Evolutionary conservation across 257 asterid species (phyloP).

Genomic region (Nicotiana obtusifolia): DNA sequence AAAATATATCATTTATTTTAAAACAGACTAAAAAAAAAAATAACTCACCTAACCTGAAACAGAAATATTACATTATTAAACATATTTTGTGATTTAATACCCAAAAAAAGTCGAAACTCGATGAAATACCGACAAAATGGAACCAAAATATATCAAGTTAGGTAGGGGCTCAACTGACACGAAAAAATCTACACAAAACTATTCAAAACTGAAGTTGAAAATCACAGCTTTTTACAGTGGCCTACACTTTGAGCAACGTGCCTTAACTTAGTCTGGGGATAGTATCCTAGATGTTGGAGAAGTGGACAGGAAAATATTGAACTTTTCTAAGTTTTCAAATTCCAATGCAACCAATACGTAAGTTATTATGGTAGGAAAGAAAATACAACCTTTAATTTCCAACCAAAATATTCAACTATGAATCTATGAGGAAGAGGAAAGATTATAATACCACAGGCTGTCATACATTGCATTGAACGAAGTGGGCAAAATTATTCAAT

Average conservation of each 20-base stretch:
- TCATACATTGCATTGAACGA: not conserved
- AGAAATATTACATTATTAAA: too few relatives aligned
- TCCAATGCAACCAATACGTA: not conserved
- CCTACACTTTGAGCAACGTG: not conserved
- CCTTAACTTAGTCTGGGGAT: not conserved
- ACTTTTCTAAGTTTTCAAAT: not conserved
- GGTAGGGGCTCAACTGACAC: not conserved
- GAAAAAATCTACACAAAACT: not conserved
- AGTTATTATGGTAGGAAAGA: not conserved
- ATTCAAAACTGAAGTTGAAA: not conserved
- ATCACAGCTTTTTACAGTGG: too few relatives aligned
- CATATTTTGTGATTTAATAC: too few relatives aligned
- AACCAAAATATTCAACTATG: not conserved
- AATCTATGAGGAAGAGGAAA: slow-evolving; percentile 8
- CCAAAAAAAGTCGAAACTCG: not conserved
- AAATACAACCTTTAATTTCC: not conserved
- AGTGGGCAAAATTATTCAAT: not conserved
- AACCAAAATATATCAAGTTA: not conserved
- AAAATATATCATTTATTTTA: too few relatives aligned
- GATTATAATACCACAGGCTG: not conserved
- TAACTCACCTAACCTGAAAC: too few relatives aligned
- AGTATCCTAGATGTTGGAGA: not conserved
- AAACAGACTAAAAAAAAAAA: too few relatives aligned
- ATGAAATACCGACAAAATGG: not conserved
- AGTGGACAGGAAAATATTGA: not conserved